phyloP scores from a whole-genome alignment of 1,284 basidiomycete genomes.

The Chalciporus sp. region DNA sequence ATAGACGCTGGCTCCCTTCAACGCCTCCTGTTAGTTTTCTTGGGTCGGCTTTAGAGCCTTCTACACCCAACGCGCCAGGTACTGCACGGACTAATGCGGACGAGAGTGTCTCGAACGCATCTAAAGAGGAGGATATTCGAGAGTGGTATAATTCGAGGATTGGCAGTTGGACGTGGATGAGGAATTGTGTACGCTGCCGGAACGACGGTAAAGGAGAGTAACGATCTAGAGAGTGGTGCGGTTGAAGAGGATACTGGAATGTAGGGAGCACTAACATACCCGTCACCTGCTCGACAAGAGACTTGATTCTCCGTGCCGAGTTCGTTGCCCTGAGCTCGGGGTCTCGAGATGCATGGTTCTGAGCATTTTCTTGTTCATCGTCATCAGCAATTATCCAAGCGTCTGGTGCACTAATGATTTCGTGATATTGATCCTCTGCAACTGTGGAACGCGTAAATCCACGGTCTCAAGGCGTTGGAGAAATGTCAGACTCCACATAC shows the following conservation, averaged over 20 bases:
- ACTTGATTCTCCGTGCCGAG: constrained; percentile 79
- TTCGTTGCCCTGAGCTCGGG: constrained; percentile 65
- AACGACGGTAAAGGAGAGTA: constrained; percentile 85
- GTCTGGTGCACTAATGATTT: constrained; percentile 77
- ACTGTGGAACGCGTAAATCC: constrained; percentile 46
- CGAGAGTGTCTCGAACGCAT: constrained; percentile 91
- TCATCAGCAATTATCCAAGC: constrained; percentile 90
- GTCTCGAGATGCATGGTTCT: constrained; percentile 22
- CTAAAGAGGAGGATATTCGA: constrained; percentile 82
- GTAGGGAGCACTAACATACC: constrained; percentile 45
- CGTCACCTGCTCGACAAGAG: constrained; percentile 87
- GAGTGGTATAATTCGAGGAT: constrained; percentile 77
- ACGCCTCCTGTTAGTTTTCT: constrained; percentile 73
- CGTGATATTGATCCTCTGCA: constrained; percentile 77
- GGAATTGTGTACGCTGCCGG: constrained; percentile 79
- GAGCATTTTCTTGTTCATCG: constrained; percentile 52
- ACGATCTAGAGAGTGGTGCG: constrained; percentile 58
- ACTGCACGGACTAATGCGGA: constrained; percentile 88
- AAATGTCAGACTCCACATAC: constrained; percentile 50
- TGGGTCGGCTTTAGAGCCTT: constrained; percentile 56
- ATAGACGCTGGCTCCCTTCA: constrained; percentile 77
- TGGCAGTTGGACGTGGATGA: constrained; percentile 84
- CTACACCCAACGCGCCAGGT: constrained; percentile 78
- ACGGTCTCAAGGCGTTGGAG: neutral
- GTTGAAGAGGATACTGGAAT: constrained; percentile 1